Evolutionary conservation across 2,329 filamentous ascomycete genomes (phyloP).

Genomic region (Podosphaera fusca): DNA sequence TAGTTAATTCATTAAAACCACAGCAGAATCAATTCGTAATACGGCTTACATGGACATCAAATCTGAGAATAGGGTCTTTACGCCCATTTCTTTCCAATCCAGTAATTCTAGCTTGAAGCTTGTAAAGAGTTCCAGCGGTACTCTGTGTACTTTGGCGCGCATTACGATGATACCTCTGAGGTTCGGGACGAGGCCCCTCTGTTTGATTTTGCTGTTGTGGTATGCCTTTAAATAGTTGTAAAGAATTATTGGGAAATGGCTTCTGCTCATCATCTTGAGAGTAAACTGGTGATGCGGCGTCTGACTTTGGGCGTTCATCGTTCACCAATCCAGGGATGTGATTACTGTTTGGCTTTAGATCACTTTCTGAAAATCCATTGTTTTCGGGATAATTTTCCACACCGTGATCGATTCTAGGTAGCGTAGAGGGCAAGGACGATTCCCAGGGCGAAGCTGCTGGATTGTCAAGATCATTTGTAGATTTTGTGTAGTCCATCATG

Average conservation of each 20-base stretch:
- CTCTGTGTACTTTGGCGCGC: conserved; percentile 18
- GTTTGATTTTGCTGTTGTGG: conserved; percentile 13
- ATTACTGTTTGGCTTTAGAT: conserved; percentile 12
- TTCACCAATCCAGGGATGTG: conserved; percentile 9
- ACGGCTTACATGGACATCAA: conserved; percentile 74
- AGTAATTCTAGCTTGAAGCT: conserved; percentile 85
- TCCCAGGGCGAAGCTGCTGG: conserved; percentile 38
- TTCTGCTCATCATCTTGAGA: conserved; percentile 13
- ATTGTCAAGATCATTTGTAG: conserved; percentile 32
- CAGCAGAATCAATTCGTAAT: background rate
- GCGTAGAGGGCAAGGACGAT: conserved; percentile 14
- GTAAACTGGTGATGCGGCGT: conserved; percentile 12
- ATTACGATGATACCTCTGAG: conserved; percentile 14
- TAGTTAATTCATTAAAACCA: conserved; percentile 3
- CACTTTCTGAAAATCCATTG: conserved; percentile 11
- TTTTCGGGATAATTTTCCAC: background rate
- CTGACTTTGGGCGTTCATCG: conserved; percentile 12
- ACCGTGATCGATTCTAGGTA: conserved; percentile 11
- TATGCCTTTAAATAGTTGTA: conserved; percentile 4
- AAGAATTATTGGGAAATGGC: conserved; percentile 10
- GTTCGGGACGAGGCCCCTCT: conserved; percentile 16
- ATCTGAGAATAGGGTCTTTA: conserved; percentile 84
- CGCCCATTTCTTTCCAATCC: conserved; percentile 79
- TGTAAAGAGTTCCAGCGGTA: conserved; percentile 44
- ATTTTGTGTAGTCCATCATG: conserved; percentile 41